Evolutionary conservation across 306 rosid genomes (phyloP).

Genomic region (Vigna hirtella): DNA sequence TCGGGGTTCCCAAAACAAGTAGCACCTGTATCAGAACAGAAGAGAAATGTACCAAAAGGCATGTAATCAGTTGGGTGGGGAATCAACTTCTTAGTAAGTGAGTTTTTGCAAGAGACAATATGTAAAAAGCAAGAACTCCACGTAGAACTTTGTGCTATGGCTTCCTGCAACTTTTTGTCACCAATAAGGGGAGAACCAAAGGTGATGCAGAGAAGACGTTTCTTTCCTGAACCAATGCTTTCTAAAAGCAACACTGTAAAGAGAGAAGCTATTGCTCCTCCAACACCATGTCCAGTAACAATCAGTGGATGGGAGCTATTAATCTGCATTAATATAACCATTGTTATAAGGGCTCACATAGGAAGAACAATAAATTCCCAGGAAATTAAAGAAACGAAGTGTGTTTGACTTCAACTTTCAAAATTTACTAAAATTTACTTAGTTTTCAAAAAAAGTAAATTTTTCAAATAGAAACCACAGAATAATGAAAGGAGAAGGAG

Average conservation of each 20-base stretch:
- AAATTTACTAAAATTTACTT: too few species aligned
- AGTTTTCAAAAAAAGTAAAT: not conserved
- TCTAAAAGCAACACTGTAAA: conserved; percentile 67
- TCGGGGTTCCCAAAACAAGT: conserved; percentile 62
- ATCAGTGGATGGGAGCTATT: conserved; percentile 40
- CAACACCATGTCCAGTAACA: conserved; percentile 64
- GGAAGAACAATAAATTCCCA: not conserved
- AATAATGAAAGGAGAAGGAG: not conserved
- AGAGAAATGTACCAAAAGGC: conserved; percentile 78
- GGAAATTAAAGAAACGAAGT: not conserved
- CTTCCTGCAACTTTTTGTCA: conserved; percentile 47
- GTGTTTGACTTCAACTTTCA: not conserved
- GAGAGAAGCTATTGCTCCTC: conserved; percentile 79
- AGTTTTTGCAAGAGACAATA: conserved; percentile 57
- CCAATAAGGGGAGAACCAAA: conserved; percentile 80
- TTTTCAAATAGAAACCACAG: not conserved
- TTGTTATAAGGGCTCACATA: not conserved
- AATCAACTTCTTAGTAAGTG: conserved; percentile 41
- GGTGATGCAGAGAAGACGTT: conserved; percentile 73
- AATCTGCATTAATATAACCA: conserved; percentile 32
- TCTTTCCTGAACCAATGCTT: conserved; percentile 37
- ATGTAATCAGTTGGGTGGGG: not conserved
- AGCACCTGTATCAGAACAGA: conserved; percentile 53
- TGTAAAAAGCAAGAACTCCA: conserved; percentile 77
- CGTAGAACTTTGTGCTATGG: conserved; percentile 49